Base-by-base conservation (phyloP, 2,329 filamentous ascomycete genomes). In the Fusarium irregulare region DNA sequence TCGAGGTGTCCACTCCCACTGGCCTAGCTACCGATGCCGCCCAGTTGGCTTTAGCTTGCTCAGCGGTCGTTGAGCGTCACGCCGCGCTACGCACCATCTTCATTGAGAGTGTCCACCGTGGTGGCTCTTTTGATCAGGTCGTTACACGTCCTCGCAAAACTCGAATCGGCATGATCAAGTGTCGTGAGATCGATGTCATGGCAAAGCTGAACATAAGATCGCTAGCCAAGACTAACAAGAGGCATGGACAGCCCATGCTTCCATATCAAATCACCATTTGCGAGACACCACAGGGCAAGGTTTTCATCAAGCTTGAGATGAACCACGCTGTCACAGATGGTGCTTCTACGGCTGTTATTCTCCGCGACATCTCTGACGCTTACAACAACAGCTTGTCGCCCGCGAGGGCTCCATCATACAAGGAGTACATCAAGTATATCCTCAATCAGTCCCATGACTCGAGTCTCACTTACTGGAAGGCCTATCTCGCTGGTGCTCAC, bases 291-390 rank as follows among this genome's bases (percentile, higher is more conserved):
- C 50, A 56, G 7, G 55, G 50, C 3, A 69, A 70, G 8, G 55
- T 44, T 2, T 68, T 66, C n/a, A 56, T 68, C n/a, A 68, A 68
- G 27, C 57, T 82, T 12, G 79, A 80, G 20, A 75, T 82, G 68
- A 80, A 76, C 51, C 80, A 81, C 49, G 73, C 76, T 4, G 56
- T 80, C 14, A 75, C 76, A 3, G 79, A 81, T n/a, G 79, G 78
- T 4, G 70, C 75, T 28, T 80, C 79, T 0, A 72, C 76, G 51
- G 77, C 25, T 0, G 21, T 56, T 8, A 56, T 81, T 11, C 66
- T 81, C 1, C 60, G 66, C 3, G 78, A 81, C 41, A 66, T 81
- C 7, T 66, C 68, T 1, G 46, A 60, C 1, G 78, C 75, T 7
- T 81, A 80, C 51, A 58, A 40, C 4, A 56, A 64, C 11, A 42